Base-by-base conservation (phyloP, 768 basidiomycete species). In the Tulasnella sp. region DNA sequence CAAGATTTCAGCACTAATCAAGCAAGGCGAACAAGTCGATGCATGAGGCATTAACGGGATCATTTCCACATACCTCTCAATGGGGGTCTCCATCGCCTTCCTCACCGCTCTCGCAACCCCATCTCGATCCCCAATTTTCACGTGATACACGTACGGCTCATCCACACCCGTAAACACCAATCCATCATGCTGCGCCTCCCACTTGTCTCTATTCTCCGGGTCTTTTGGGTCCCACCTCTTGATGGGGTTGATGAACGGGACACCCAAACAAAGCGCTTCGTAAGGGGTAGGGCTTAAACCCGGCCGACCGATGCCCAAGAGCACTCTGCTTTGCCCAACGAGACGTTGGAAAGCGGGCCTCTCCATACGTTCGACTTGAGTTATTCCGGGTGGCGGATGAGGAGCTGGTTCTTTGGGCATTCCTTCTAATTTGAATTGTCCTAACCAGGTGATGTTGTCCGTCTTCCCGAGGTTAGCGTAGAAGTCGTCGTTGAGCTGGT, bases 241-340 rank as follows among this genome's bases (percentile, higher is more conserved):
- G 74, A 84, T 79, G 4, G 83, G 82, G 74, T 83, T 83, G 79
- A 84, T 81, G 78, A 84, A 84, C 2, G 83, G 83, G 5, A 83
- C 74, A 16, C 81, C 80, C 46, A 82, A 57, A 55, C 80, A 79
- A 5, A 80, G 73, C 3, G 79, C 80, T 46, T 80, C 80, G 40
- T 78, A 80, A 11, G 79, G 80, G 10, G 79, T 77, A 32, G 79
- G 80, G 18, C 79, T 79, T 13, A 80, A 48, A 18, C 18, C 26
- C 15, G 80, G 80, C 6, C 70, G 39, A 5, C 80, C 80, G 23
- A 79, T 44, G 29, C 80, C 80, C 9, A 80, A 13, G 57, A 80
- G 46, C 5, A 79, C 73, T n/a, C 67, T 46, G 42, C 69, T 79
- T 9, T 76, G 46, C 13, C 37, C 37, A 11, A 80, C 7, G 26